Evolutionary conservation across 805 yeast species (phyloP).

Genomic region (Candida jianshihensis): DNA sequence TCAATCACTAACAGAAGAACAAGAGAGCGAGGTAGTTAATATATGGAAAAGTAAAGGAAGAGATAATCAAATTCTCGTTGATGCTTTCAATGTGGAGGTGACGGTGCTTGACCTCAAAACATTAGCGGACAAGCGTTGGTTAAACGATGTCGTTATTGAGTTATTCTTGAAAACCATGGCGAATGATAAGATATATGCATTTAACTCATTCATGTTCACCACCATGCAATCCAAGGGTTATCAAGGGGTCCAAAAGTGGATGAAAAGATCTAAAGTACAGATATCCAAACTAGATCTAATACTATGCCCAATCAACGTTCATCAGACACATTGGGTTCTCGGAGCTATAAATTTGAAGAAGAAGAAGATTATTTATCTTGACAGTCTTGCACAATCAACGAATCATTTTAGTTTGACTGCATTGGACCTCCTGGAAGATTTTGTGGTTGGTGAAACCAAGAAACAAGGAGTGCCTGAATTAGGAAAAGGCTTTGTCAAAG

Average conservation of each 20-base stretch:
- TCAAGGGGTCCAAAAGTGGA: constrained; percentile 77
- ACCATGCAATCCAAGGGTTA: constrained; percentile 69
- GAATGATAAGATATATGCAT: constrained; percentile 45
- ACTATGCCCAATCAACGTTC: constrained; percentile 79
- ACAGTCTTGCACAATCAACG: constrained; percentile 51
- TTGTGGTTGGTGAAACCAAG: constrained; percentile 62
- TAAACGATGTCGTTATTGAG: constrained; percentile 88
- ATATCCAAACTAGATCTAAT: constrained; percentile 59
- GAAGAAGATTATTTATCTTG: constrained; percentile 61
- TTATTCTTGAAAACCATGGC: constrained; percentile 48
- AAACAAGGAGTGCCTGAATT: constrained; percentile 30
- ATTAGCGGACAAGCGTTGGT: constrained; percentile 66
- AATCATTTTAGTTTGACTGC: constrained; percentile 32
- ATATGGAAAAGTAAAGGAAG: constrained; percentile 22
- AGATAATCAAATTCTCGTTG: constrained; percentile 21
- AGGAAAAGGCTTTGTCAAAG: constrained; percentile 27
- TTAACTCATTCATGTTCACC: constrained; percentile 85
- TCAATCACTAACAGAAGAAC: constrained; percentile 18
- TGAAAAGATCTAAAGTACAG: constrained; percentile 64
- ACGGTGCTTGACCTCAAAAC: constrained; percentile 63
- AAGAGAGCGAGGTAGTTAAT: constrained; percentile 19
- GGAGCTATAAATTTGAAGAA: constrained; percentile 64
- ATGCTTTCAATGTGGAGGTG: constrained; percentile 47
- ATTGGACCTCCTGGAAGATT: constrained; percentile 45
- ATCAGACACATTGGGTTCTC: constrained; percentile 87